phyloP scores from a whole-genome alignment of 345 rosid species.

The Anacardium occidentale region DNA sequence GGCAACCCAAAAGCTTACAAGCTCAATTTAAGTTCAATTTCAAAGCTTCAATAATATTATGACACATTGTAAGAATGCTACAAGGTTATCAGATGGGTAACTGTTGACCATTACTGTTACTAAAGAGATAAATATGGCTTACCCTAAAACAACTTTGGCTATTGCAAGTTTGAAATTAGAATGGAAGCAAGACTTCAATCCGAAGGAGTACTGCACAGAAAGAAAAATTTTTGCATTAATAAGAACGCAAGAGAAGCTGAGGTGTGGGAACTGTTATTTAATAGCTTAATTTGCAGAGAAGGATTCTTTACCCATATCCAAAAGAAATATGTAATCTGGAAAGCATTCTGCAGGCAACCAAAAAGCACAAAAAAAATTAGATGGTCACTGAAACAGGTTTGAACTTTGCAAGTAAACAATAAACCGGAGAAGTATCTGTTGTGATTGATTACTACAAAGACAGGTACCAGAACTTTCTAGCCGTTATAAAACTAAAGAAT shows the following conservation, averaged over 20 bases:
- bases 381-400: slow-evolving; percentile 2
- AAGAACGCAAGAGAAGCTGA: background rate
- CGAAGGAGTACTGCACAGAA: slow-evolving; percentile 65
- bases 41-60: background rate
- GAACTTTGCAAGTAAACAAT: no score
- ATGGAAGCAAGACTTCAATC: slow-evolving; percentile 73
- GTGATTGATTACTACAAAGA: no score
- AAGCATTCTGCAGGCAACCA: slow-evolving; percentile 71
- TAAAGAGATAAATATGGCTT: slow-evolving; percentile 21
- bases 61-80: no score
- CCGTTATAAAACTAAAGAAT: background rate
- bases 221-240: background rate
- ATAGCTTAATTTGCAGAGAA: background rate
- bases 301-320: slow-evolving; percentile 81
- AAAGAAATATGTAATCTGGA: slow-evolving; percentile 93
- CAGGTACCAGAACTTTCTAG: background rate
- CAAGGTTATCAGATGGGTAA: no score
- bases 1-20: background rate
- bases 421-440: no score
- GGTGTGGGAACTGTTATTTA: background rate
- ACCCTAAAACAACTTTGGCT: slow-evolving; percentile 68
- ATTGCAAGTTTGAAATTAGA: slow-evolving; percentile 51
- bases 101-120: background rate
- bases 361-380: slow-evolving; percentile 3
- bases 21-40: background rate